A percentile compares a stretch with the other conserved stretches of the same genome.
phyloP scores from a whole-genome alignment of 805 yeast genomes.

The Wickerhamomyces xylosicus region DNA sequence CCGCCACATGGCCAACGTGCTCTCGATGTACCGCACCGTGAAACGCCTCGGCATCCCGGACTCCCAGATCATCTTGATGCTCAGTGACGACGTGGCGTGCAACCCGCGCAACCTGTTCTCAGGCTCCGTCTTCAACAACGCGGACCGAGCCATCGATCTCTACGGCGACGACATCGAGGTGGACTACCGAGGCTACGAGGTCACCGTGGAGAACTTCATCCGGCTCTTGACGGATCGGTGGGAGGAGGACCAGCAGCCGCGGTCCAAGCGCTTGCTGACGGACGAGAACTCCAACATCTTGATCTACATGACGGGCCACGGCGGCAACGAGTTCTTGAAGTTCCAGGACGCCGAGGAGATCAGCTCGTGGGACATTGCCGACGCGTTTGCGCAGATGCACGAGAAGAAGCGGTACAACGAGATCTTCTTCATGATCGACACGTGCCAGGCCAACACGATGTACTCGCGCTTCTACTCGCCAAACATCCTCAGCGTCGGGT shows the following conservation, averaged over 20 bases:
- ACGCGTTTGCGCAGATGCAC: slow-evolving; percentile 95
- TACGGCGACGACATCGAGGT: slow-evolving; percentile 95
- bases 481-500: slow-evolving; percentile 85
- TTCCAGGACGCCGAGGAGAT: slow-evolving; percentile 98
- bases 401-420: slow-evolving; percentile 93
- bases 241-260: slow-evolving; percentile 83
- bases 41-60: slow-evolving; percentile 96
- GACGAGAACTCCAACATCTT: slow-evolving; percentile 93
- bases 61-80: slow-evolving; percentile 91
- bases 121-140: slow-evolving; percentile 90
- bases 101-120: slow-evolving; percentile 94
- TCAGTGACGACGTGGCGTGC: slow-evolving; percentile 95
- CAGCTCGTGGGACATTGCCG: slow-evolving; percentile 90
- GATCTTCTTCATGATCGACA: slow-evolving; percentile 94
- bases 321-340: slow-evolving; percentile 94
- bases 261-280: slow-evolving; percentile 80
- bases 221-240: slow-evolving; percentile 89
- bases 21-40: slow-evolving; percentile 91
- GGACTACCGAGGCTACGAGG: slow-evolving; percentile 96
- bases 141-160: slow-evolving; percentile 82
- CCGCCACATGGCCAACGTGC: slow-evolving; percentile 93
- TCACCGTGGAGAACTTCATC: slow-evolving; percentile 94
- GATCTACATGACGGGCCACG: slow-evolving; percentile 96
- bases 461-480: slow-evolving; percentile 88
- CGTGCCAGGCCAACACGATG: slow-evolving; percentile 99